Evolutionary conservation across 305 asterid genomes (phyloP), one percentile per base, ranked within the genome.

Genomic region (Galium porrigens): DNA sequence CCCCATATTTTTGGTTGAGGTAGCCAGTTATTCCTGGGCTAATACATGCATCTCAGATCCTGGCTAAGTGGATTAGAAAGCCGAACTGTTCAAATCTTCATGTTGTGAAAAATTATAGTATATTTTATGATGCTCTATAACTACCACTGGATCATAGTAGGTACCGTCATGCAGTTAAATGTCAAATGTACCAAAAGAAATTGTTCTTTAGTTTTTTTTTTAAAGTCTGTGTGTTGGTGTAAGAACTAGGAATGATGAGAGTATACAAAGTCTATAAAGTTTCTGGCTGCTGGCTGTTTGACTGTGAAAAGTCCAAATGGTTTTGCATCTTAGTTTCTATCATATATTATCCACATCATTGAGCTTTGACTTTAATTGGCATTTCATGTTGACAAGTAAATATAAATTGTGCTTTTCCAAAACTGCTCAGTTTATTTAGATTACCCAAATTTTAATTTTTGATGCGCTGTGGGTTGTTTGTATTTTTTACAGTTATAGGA

Each of bases 401-500:
- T 41, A 3, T 44, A 53, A 53, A 8, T 0, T 8, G 15, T 53
- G 25, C 12, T 53, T 53, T 7, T 6, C 4, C 30, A 27, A 4
- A 17, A 6, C 5, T 20, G 30, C 8, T 8, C 58, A 56, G 41
- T 57, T 30, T 30, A 56, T 57, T 15, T 5, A 2, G 20, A 29
- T 29, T 57, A 29, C 6, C 62, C 41, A 0, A 2, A 36, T 49
- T 29, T 29, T 27, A 3, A 1, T 58, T 57, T 30, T 12, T 42
- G n/a, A 14, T 42, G n/a, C 59, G n/a, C 22, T 53, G 30, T 20
- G 36, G 36, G 59, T 58, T 51, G 12, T 48, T 51, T 49, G 55
- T 49, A 27, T 61, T 51, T 46, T 30, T 68, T 80, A 82, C 95
- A 92, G 99, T 89, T 73, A 82, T 92, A 74, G 99, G 99, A 79